phyloP scores from a whole-genome alignment of 2,329 filamentous ascomycete genomes.

The Colletotrichum sidae region DNA sequence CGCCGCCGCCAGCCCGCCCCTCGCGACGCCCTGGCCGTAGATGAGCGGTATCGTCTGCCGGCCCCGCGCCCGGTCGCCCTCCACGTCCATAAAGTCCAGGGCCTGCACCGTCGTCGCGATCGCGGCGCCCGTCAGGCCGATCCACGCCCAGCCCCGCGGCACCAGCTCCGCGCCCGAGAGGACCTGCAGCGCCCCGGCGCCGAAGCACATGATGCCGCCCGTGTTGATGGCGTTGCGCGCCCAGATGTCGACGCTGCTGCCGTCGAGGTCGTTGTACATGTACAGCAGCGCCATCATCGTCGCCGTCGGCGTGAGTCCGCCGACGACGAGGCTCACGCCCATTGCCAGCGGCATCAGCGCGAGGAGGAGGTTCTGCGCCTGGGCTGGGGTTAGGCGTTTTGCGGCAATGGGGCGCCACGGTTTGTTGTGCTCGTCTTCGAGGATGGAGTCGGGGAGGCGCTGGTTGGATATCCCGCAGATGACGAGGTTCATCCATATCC shows the following conservation, averaged over 20 bases:
- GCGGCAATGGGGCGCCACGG: conserved; percentile 47
- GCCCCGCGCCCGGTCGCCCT: conserved; percentile 43
- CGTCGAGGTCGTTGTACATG: conserved; percentile 47
- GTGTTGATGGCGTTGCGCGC: conserved; percentile 44
- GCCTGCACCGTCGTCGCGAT: conserved; percentile 45
- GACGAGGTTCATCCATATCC: conserved; percentile 45
- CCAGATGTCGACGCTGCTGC: conserved; percentile 39
- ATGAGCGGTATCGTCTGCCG: conserved; percentile 43
- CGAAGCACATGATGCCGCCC: conserved; percentile 44
- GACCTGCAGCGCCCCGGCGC: conserved; percentile 42
- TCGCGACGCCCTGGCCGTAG: conserved; percentile 40
- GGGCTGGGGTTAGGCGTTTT: conserved; percentile 39
- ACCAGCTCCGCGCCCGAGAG: conserved; percentile 32
- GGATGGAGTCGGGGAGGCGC: conserved; percentile 37
- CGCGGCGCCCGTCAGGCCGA: conserved; percentile 39
- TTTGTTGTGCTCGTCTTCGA: conserved; percentile 46
- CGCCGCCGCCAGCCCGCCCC: conserved; percentile 36
- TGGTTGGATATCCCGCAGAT: conserved; percentile 46
- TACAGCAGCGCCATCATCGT: conserved; percentile 43
- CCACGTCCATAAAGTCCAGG: conserved; percentile 42
- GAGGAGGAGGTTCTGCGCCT: conserved; percentile 43
- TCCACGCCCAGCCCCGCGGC: conserved; percentile 39
- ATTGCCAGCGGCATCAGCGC: conserved; percentile 39
- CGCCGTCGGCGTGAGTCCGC: conserved; percentile 38
- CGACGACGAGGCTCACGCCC: conserved; percentile 29